Conservation (phyloP, 768 basidiomycete genomes). For the Polyporus arcularius region DNA sequence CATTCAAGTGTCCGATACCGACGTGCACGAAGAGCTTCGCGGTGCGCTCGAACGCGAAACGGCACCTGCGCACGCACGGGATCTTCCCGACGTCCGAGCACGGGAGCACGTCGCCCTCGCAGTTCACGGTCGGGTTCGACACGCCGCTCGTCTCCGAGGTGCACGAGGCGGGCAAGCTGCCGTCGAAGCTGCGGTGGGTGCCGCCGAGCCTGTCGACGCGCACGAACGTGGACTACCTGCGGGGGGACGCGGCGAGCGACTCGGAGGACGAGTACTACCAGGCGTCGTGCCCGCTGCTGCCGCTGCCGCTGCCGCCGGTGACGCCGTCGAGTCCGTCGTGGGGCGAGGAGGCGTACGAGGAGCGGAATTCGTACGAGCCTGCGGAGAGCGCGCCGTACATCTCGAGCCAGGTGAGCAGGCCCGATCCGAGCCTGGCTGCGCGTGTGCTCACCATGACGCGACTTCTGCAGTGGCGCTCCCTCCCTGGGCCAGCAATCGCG, state of each 20-base stretch:
- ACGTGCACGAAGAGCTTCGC: conserved; percentile 70
- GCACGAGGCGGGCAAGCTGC: conserved; percentile 39
- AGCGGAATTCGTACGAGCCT: conserved; percentile 32
- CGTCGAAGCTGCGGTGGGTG: conserved; percentile 42
- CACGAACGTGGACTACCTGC: conserved; percentile 33
- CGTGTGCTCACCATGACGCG: conserved; percentile 8
- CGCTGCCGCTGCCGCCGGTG: conserved; percentile 38
- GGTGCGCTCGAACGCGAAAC: conserved; percentile 79
- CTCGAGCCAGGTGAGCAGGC: conserved; percentile 34
- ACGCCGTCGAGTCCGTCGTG: conserved; percentile 34
- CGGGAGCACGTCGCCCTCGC: conserved; percentile 24
- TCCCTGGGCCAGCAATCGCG: conserved; percentile 38
- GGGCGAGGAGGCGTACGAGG: conserved; percentile 35
- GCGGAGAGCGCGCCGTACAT: conserved; percentile 36
- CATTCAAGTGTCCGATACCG: conserved; percentile 54
- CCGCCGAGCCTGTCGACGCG: conserved; percentile 38
- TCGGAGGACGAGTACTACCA: conserved; percentile 32
- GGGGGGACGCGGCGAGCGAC: conserved; percentile 25
- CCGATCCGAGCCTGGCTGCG: neutral
- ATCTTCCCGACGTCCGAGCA: conserved; percentile 39
- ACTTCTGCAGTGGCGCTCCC: conserved; percentile 34
- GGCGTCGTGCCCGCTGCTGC: conserved; percentile 35
- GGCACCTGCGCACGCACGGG: conserved; percentile 78
- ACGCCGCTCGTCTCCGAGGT: conserved; percentile 47
- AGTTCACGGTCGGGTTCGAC: conserved; percentile 46